A percentile compares a stretch with the other conserved stretches of the same genome.
phyloP scores from a whole-genome alignment of 768 basidiomycete genomes.

The Pleurotus salmoneostramineus region DNA sequence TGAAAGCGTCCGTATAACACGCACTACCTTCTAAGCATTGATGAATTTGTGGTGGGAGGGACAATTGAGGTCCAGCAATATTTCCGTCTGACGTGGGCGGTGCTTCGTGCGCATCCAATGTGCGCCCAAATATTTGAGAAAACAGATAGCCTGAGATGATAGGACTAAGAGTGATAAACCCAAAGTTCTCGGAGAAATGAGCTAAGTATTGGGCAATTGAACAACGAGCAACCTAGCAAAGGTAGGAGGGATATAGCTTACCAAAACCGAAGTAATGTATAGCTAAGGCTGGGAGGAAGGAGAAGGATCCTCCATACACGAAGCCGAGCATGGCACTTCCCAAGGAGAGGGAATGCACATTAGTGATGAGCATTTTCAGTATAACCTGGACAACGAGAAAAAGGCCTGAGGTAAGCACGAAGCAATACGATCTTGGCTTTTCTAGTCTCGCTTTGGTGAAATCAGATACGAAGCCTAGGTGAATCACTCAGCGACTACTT shows the following conservation, averaged over 20 bases:
- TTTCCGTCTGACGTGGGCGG: background rate
- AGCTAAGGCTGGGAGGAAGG: slow-evolving; percentile 68
- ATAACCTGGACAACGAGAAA: slow-evolving; percentile 74
- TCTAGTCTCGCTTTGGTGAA: slow-evolving; percentile 49
- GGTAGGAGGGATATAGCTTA: slow-evolving; percentile 30
- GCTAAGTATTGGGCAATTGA: slow-evolving; percentile 26
- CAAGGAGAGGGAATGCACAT: slow-evolving; percentile 67
- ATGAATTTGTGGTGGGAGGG: slow-evolving; percentile 16
- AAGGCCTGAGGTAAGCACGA: slow-evolving; percentile 58
- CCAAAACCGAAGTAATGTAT: slow-evolving; percentile 90
- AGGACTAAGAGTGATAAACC: slow-evolving; percentile 70
- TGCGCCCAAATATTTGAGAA: slow-evolving; percentile 76
- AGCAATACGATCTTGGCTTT: slow-evolving; percentile 66
- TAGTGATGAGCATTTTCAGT: slow-evolving; percentile 43
- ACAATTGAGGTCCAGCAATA: background rate
- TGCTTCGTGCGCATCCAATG: slow-evolving; percentile 67
- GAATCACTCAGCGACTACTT: background rate
- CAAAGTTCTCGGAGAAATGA: slow-evolving; percentile 86
- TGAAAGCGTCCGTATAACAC: slow-evolving; percentile 59
- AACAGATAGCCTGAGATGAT: slow-evolving; percentile 79
- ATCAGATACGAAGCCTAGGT: slow-evolving; percentile 64
- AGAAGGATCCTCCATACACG: slow-evolving; percentile 72
- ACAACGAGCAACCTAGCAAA: background rate
- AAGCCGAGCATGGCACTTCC: slow-evolving; percentile 54
- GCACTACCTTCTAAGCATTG: slow-evolving; percentile 55